Percentiles rank a stretch among this genome's conserved stretches.
phyloP scores from a whole-genome alignment of 2,329 filamentous ascomycete species.

The Fusarium subglutinans region DNA sequence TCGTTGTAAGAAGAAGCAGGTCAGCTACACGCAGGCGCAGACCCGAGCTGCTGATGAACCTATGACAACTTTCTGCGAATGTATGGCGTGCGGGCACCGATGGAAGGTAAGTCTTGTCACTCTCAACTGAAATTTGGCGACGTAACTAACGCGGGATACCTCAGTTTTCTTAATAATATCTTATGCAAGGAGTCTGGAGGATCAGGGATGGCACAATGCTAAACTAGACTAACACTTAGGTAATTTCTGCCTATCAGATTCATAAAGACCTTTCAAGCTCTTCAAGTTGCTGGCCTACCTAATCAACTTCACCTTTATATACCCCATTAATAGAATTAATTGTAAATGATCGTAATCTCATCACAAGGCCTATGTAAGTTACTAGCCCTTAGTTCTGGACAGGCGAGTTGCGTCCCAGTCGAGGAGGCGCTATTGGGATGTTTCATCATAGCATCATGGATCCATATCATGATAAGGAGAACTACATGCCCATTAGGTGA shows the following conservation, averaged over 20 bases:
- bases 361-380: not conserved
- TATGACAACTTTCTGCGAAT: slow-evolving; percentile 81
- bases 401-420: not conserved
- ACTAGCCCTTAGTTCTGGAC: not conserved
- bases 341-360: not conserved
- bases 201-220: not conserved
- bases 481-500: not conserved
- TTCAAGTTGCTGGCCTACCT: not conserved
- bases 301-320: not conserved
- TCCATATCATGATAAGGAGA: not conserved
- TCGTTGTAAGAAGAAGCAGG: slow-evolving; percentile 92
- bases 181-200: not conserved
- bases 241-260: not conserved
- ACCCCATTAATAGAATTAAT: not conserved
- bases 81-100: slow-evolving; percentile 73
- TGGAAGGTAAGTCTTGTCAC: slow-evolving; percentile 69
- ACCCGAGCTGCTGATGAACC: slow-evolving; percentile 96
- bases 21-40: slow-evolving; percentile 96
- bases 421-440: not conserved
- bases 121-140: slow-evolving; percentile 10
- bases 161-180: slow-evolving; percentile 37
- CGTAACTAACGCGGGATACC: not conserved
- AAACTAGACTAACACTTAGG: not conserved
- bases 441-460: not conserved
- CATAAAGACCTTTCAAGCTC: not conserved